These are phyloP conservation scores for Panellus pusillus DNA, from an alignment of 768 basidiomycete species.

Conservation along the genomic window DNA sequence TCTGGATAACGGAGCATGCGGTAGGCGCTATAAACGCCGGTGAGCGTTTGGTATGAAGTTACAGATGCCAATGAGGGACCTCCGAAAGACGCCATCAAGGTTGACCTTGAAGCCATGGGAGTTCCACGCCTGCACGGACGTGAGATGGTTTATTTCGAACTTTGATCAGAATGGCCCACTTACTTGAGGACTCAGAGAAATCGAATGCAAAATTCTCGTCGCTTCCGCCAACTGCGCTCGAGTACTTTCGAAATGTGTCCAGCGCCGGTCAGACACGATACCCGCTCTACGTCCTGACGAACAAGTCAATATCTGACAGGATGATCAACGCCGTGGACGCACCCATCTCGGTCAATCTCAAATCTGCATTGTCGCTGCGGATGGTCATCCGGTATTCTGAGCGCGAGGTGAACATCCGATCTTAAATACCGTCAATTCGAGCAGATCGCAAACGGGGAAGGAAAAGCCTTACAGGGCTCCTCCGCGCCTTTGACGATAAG, in stretches of 20 bases:
- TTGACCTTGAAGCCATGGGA: conserved; percentile 44
- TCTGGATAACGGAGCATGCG: conserved; percentile 66
- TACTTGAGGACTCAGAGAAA: conserved; percentile 46
- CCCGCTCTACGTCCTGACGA: conserved; percentile 43
- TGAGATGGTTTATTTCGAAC: background rate
- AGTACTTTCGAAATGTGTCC: conserved; percentile 37
- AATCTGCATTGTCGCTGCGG: conserved; percentile 86
- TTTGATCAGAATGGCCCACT: background rate
- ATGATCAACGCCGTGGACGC: background rate
- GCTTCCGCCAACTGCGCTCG: conserved; percentile 35
- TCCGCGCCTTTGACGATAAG: conserved; percentile 85
- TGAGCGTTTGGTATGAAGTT: background rate
- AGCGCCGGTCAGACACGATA: conserved; percentile 46
- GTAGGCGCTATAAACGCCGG: conserved; percentile 55
- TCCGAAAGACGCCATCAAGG: conserved; percentile 44
- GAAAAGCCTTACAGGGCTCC: conserved; percentile 70
- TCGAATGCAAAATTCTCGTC: conserved; percentile 35
- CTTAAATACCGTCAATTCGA: conserved; percentile 35
- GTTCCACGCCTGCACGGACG: conserved; percentile 34
- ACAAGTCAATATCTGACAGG: background rate
- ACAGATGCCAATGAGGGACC: conserved; percentile 28
- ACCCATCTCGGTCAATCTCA: conserved; percentile 79
- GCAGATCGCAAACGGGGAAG: background rate
- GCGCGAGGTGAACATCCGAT: conserved; percentile 92
- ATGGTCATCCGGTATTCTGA: conserved; percentile 90